Conservation (phyloP, 2,329 filamentous ascomycete species). For the Paecilomyces variotii region DNA sequence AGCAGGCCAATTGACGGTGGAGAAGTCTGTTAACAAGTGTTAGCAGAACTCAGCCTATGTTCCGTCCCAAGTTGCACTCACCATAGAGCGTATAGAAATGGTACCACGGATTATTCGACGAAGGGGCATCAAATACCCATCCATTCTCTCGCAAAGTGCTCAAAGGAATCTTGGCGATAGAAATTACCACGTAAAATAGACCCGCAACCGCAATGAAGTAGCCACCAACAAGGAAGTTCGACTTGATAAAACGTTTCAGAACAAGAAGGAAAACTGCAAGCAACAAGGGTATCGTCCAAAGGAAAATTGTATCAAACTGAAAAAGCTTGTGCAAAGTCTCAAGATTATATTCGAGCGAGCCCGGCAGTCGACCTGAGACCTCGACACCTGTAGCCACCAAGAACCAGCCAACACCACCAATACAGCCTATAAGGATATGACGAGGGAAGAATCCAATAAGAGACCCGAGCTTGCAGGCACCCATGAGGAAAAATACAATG, state of each 20-base stretch:
- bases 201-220: constrained; percentile 76
- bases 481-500: constrained; percentile 84
- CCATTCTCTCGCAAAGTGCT: constrained; percentile 61
- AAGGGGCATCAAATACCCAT: constrained; percentile 88
- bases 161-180: constrained; percentile 55
- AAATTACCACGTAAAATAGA: constrained; percentile 44
- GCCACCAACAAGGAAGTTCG: constrained; percentile 75
- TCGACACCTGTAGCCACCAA: constrained; percentile 85
- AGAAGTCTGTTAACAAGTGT: constrained; percentile 53
- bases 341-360: constrained; percentile 73
- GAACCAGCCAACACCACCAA: constrained; percentile 95
- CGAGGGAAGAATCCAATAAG: constrained; percentile 95
- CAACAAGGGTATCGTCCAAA: constrained; percentile 74
- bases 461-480: constrained; percentile 76
- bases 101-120: constrained; percentile 85
- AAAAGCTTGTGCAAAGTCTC: constrained; percentile 69
- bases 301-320: constrained; percentile 61
- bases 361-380: constrained; percentile 81
- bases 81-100: constrained; percentile 95
- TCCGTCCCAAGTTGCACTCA: constrained; percentile 38
- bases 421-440: constrained; percentile 93
- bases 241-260: constrained; percentile 66
- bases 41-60: neutral
- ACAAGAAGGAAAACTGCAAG: constrained; percentile 70
- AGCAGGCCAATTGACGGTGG: constrained; percentile 73